phyloP scores from a whole-genome alignment of 225 moss, liverwort and hornwort genomes.

The Straminergon stramineum region DNA sequence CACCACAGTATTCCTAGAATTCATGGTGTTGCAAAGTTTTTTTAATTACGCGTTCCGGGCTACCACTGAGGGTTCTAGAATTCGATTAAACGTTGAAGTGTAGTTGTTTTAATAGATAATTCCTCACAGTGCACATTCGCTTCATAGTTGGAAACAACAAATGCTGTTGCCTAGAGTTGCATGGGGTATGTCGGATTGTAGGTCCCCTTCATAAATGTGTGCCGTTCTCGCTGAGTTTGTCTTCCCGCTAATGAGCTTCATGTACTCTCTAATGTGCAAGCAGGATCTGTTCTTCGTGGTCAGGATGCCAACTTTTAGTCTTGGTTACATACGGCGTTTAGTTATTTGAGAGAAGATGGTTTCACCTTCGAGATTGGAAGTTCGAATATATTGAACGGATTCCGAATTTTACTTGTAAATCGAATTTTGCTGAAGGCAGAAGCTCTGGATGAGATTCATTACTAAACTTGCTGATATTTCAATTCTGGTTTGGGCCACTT shows the following conservation, averaged over 20 bases:
- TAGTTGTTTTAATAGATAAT: background rate
- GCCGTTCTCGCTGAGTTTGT: background rate
- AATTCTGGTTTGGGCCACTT: background rate
- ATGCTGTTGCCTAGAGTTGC: background rate
- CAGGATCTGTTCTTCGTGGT: background rate
- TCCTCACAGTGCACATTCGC: background rate
- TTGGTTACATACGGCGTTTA: background rate
- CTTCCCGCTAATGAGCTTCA: background rate
- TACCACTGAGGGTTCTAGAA: background rate
- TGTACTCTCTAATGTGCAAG: background rate
- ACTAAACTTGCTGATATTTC: background rate
- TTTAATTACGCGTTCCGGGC: background rate
- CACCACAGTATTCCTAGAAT: background rate
- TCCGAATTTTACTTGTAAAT: background rate
- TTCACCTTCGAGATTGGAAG: background rate
- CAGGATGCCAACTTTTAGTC: background rate
- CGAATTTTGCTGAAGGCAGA: background rate
- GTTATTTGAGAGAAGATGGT: background rate
- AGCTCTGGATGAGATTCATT: background rate
- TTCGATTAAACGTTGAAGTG: background rate
- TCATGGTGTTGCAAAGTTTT: background rate
- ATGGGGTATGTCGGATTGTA: background rate
- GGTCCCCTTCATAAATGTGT: background rate
- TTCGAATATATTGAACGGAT: background rate
- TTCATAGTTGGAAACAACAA: background rate